Conservation (phyloP, 2,329 filamentous ascomycete species). For the Leptographium procerum region DNA sequence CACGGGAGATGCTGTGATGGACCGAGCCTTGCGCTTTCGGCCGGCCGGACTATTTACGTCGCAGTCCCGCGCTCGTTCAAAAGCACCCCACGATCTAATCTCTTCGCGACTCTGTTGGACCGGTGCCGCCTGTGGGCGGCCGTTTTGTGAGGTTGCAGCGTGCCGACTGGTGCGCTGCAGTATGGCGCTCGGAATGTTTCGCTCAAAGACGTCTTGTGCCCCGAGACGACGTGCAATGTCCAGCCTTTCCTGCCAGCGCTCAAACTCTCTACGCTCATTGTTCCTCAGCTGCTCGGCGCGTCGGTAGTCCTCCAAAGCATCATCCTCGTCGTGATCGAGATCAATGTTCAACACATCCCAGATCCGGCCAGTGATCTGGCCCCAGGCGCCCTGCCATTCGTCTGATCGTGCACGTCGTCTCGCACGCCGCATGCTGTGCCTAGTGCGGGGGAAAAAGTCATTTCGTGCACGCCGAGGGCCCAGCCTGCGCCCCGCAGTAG, state of each 20-base stretch:
- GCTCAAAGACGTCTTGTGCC: conserved; percentile 59
- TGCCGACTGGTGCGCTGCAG: conserved; percentile 46
- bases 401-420: conserved; percentile 56
- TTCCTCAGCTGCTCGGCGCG: conserved; percentile 40
- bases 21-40: conserved; percentile 65
- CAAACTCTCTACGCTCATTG: conserved; percentile 44
- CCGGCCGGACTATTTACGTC: conserved; percentile 36
- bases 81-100: conserved; percentile 75
- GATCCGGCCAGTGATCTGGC: conserved; percentile 47
- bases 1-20: conserved; percentile 57
- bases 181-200: conserved; percentile 44
- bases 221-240: conserved; percentile 73
- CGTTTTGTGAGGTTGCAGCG: conserved; percentile 31
- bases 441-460: conserved; percentile 41
- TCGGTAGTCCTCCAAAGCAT: conserved; percentile 40
- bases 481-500: not conserved
- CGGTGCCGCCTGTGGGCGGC: conserved; percentile 17
- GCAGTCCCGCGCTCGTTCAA: conserved; percentile 71
- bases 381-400: conserved; percentile 85
- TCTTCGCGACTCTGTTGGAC: conserved; percentile 65
- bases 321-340: conserved; percentile 74
- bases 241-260: conserved; percentile 74
- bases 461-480: conserved; percentile 12
- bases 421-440: conserved; percentile 43
- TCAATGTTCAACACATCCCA: conserved; percentile 63